Percentiles rank a stretch among this genome's conserved stretches.
phyloP scores from a whole-genome alignment of 495 filamentous ascomycete species.

The Penicillium paradoxum region DNA sequence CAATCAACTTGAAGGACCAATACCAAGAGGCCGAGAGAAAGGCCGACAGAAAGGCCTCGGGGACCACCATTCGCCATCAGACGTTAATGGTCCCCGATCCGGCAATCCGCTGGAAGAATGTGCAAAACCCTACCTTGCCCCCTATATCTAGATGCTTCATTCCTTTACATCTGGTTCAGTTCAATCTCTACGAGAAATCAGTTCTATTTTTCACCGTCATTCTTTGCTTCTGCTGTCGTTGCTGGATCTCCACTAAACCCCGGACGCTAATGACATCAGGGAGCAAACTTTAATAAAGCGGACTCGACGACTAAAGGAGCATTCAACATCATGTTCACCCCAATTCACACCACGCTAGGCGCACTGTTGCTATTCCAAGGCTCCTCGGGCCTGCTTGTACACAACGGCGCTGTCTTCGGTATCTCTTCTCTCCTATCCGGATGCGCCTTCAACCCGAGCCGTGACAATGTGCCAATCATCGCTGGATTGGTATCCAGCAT shows the following conservation, averaged over 20 bases:
- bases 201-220: neutral
- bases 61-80: conserved; percentile 6
- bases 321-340: conserved; percentile 50
- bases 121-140: conserved; percentile 3
- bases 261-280: conserved; percentile 5
- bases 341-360: conserved; percentile 51
- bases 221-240: neutral
- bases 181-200: no score
- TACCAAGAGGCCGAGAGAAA: conserved; percentile 5
- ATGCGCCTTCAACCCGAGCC: conserved; percentile 31
- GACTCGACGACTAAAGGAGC: conserved; percentile 1
- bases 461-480: conserved; percentile 45
- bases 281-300: conserved; percentile 12
- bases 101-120: conserved; percentile 8
- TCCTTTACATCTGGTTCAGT: neutral
- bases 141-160: neutral
- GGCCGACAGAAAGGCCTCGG: conserved; percentile 3
- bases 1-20: neutral
- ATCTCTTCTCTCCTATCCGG: conserved; percentile 47
- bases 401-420: conserved; percentile 53
- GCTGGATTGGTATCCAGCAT: conserved; percentile 44
- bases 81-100: conserved; percentile 18
- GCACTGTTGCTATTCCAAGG: conserved; percentile 51
- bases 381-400: conserved; percentile 48
- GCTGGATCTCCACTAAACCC: neutral